These are phyloP conservation scores for Liquidambar formosana DNA, from an alignment of 164 flowering plant genomes.

Conservation along the genomic window DNA sequence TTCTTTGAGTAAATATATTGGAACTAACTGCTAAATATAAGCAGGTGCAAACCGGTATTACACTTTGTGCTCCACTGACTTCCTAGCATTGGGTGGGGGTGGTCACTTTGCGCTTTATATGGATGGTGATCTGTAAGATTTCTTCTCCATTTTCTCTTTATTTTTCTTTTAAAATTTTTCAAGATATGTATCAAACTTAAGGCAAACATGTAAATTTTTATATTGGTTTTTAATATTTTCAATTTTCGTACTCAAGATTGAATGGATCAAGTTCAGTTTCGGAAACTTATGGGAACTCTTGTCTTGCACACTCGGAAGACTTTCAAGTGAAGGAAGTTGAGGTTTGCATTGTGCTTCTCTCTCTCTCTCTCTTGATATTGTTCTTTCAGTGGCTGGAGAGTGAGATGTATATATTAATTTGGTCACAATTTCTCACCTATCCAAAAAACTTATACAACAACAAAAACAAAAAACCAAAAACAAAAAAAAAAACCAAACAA, in stretches of 20 bases:
- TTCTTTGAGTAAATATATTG: not conserved
- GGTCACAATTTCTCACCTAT: not conserved
- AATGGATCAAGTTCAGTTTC: conserved; percentile 90
- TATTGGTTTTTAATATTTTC: not conserved
- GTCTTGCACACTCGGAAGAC: conserved; percentile 75
- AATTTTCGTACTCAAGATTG: conserved; percentile 39
- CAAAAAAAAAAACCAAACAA: no score
- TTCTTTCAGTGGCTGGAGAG: not conserved
- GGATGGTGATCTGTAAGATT: conserved; percentile 85
- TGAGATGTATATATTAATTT: not conserved
- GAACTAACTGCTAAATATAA: conserved; percentile 8
- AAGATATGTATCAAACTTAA: not conserved
- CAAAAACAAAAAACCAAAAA: no score
- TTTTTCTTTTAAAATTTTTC: not conserved
- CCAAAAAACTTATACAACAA: no score
- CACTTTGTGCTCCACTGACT: conserved; percentile 80
- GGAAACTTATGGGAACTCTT: conserved; percentile 92
- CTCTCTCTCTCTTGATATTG: conserved; percentile 4
- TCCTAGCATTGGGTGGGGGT: conserved; percentile 94
- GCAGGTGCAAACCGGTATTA: conserved; percentile 92
- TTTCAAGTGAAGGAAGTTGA: conserved; percentile 93
- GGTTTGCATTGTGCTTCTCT: conserved; percentile 37
- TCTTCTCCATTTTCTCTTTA: conserved; percentile 4
- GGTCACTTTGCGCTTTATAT: conserved; percentile 94
- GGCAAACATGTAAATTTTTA: not conserved